Conservation (phyloP, 2,329 filamentous ascomycete genomes). For the Hypoxylon sp. region DNA sequence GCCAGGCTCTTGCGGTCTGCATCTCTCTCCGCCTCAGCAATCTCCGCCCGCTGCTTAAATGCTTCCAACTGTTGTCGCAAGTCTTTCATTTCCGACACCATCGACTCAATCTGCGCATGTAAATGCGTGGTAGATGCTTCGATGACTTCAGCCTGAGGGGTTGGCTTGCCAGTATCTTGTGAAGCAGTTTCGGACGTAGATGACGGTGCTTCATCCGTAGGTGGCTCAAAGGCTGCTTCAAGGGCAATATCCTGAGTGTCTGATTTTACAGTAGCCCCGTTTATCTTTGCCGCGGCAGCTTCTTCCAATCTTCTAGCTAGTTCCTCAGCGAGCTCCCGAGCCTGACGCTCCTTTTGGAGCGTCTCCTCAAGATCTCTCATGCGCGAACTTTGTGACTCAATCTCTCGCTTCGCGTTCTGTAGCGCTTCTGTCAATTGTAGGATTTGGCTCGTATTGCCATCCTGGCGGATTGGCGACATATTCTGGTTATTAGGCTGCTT, state of each 20-base stretch:
- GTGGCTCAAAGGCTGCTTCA: slow-evolving; percentile 62
- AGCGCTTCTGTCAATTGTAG: slow-evolving; percentile 87
- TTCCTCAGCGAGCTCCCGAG: slow-evolving; percentile 87
- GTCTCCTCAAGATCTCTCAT: slow-evolving; percentile 85
- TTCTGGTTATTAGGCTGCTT: slow-evolving; percentile 66
- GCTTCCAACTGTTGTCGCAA: slow-evolving; percentile 83
- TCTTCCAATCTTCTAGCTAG: slow-evolving; percentile 78
- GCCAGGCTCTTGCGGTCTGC: slow-evolving; percentile 79
- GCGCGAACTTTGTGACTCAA: slow-evolving; percentile 83
- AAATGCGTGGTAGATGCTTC: slow-evolving; percentile 59
- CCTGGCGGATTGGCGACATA: slow-evolving; percentile 70
- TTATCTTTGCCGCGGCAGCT: slow-evolving; percentile 58
- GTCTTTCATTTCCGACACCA: slow-evolving; percentile 83
- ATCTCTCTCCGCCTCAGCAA: slow-evolving; percentile 81
- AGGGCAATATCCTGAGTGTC: slow-evolving; percentile 56
- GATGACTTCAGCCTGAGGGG: slow-evolving; percentile 52
- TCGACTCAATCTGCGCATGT: slow-evolving; percentile 79
- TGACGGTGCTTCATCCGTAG: slow-evolving; percentile 50
- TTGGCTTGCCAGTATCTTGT: slow-evolving; percentile 40
- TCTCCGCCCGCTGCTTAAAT: slow-evolving; percentile 82
- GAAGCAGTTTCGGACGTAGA: slow-evolving; percentile 41
- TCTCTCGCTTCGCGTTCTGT: slow-evolving; percentile 84
- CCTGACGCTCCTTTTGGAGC: slow-evolving; percentile 82
- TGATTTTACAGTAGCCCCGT: slow-evolving; percentile 53
- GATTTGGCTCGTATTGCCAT: slow-evolving; percentile 76